Evolutionary conservation across 1,284 basidiomycete genomes (phyloP).

Genomic region (Trichosporon coremiiforme): DNA sequence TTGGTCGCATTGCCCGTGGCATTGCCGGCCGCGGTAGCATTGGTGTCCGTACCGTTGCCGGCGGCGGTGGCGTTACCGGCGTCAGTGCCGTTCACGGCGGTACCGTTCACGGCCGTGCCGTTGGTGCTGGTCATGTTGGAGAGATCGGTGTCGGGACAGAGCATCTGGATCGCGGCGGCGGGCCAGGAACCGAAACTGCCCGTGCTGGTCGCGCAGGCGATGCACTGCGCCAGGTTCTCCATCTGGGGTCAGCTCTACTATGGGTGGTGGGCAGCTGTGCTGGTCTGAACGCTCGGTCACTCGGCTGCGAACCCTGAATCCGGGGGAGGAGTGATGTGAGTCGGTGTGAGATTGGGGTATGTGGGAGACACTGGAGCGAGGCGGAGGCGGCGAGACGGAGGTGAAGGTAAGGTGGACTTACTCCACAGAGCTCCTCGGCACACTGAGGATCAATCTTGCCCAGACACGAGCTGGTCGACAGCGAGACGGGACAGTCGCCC

Average conservation of each 20-base stretch:
- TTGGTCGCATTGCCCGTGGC: background rate
- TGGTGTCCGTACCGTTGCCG: background rate
- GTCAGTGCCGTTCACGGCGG: background rate
- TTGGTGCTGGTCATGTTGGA: background rate
- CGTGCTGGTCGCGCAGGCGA: background rate
- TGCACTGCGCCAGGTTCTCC: background rate
- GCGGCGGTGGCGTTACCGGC: background rate
- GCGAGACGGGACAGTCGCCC: background rate
- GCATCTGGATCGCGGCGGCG: background rate
- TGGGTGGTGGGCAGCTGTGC: too few species aligned
- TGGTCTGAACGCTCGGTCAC: too few species aligned
- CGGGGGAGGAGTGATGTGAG: too few species aligned
- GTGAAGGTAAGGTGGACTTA: background rate
- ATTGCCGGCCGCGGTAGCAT: background rate
- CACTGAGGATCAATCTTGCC: background rate
- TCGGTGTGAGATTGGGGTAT: background rate
- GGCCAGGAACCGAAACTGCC: background rate
- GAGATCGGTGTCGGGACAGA: background rate
- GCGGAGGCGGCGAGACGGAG: background rate
- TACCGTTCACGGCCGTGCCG: background rate
- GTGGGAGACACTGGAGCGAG: background rate
- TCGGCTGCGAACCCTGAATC: too few species aligned
- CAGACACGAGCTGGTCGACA: background rate
- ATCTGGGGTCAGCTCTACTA: background rate
- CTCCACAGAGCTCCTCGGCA: constrained; percentile 1